These are phyloP conservation scores for Geranium rotundifolium DNA, from an alignment of 345 rosid genomes.

Conservation along the genomic window DNA sequence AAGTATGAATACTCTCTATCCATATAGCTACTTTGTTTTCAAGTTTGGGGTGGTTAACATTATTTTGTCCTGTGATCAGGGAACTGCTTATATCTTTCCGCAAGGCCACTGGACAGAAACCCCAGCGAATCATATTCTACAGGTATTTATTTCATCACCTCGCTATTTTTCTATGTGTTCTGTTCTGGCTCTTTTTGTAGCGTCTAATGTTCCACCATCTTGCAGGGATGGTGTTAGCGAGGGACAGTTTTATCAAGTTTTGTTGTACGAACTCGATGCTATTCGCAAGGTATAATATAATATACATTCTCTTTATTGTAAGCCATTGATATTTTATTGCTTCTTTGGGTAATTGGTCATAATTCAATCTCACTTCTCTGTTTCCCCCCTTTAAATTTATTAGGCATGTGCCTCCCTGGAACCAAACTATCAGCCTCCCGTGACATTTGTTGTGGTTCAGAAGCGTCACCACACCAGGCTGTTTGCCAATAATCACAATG, in stretches of 20 bases:
- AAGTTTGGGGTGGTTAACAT: not conserved
- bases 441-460: conserved; percentile 93
- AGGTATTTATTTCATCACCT: conserved; percentile 27
- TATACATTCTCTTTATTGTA: too few species aligned
- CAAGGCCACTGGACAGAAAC: conserved; percentile 82
- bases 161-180: not conserved
- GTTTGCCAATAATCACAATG: conserved; percentile 64
- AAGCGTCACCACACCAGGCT: conserved; percentile 95
- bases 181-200: not conserved
- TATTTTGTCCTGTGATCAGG: conserved; percentile 24
- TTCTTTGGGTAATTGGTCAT: too few species aligned
- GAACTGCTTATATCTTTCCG: conserved; percentile 86
- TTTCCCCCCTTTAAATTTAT: not conserved
- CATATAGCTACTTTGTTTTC: not conserved
- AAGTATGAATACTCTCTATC: conserved; percentile 35
- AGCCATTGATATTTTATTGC: too few species aligned
- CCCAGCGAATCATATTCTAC: conserved; percentile 82
- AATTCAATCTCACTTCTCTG: too few species aligned
- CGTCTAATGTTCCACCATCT: not conserved
- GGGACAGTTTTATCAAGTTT: conserved; percentile 88
- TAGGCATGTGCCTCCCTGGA: conserved; percentile 90
- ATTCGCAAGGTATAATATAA: conserved; percentile 54
- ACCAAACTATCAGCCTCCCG: conserved; percentile 91
- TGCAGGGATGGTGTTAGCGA: conserved; percentile 91
- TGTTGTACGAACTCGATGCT: conserved; percentile 82